Percentiles rank a stretch among this genome's conserved stretches.
Evolutionary conservation across 176 grass and related monocot species (phyloP).

Genomic region (Paspalum vaginatum): DNA sequence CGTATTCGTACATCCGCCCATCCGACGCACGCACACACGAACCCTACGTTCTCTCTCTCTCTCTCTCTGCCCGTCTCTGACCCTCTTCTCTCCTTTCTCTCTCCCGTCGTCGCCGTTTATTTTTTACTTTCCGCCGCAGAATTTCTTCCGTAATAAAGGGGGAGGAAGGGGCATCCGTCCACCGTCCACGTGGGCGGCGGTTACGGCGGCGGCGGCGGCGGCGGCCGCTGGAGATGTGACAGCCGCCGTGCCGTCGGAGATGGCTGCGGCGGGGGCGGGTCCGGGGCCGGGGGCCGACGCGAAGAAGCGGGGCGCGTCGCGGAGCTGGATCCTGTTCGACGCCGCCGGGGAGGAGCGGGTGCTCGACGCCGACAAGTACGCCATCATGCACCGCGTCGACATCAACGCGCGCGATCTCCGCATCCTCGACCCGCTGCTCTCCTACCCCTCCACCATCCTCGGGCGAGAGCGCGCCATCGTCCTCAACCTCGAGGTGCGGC

Average conservation of each 20-base stretch:
- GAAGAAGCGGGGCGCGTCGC: slow-evolving; percentile 68
- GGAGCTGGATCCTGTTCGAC: slow-evolving; percentile 95
- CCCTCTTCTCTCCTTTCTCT: neutral
- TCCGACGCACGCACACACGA: neutral
- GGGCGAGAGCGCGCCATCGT: slow-evolving; percentile 94
- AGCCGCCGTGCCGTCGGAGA: slow-evolving; percentile 46
- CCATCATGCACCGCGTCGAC: slow-evolving; percentile 96
- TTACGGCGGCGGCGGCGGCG: slow-evolving; percentile 1
- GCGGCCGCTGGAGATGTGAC: slow-evolving; percentile 68
- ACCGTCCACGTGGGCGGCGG: slow-evolving; percentile 40
- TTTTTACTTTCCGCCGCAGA: neutral
- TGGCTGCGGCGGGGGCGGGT: slow-evolving; percentile 50
- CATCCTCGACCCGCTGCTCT: slow-evolving; percentile 94
- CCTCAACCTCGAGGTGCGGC: slow-evolving; percentile 86
- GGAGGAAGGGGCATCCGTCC: neutral
- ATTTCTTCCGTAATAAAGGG: neutral
- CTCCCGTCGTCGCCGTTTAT: slow-evolving; percentile 29
- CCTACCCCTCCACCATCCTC: slow-evolving; percentile 95
- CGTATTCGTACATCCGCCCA: slow-evolving; percentile 20
- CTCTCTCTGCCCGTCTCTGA: neutral
- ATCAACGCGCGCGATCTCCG: slow-evolving; percentile 95
- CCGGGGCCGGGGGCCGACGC: slow-evolving; percentile 19
- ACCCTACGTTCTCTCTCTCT: neutral
- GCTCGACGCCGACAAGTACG: slow-evolving; percentile 94
- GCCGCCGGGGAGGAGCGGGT: slow-evolving; percentile 65